A percentile compares a stretch with the other conserved stretches of the same genome.
phyloP scores from a whole-genome alignment of 495 filamentous ascomycete genomes.

The Staphylotrichum longicolle region DNA sequence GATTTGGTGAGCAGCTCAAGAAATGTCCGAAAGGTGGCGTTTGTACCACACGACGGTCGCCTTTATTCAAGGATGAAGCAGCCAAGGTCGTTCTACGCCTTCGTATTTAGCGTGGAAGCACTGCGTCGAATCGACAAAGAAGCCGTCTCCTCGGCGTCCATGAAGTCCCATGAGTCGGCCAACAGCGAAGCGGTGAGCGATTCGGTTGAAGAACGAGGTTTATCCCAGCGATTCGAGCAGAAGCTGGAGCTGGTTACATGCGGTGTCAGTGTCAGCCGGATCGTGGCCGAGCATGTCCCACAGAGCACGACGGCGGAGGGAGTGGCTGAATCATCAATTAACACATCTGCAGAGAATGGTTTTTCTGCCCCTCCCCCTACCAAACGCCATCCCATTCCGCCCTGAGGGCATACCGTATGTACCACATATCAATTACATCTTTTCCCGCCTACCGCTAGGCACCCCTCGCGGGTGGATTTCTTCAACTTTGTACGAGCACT shows the following conservation, averaged over 20 bases:
- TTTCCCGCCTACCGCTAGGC: constrained; percentile 10
- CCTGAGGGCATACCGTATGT: constrained; percentile 23
- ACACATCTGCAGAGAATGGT: constrained; percentile 11
- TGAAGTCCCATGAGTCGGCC: not conserved
- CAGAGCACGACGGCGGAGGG: not conserved
- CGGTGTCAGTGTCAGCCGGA: constrained; percentile 7
- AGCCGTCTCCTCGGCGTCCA: not conserved
- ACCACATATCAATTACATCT: constrained; percentile 30
- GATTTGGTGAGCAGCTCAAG: not conserved
- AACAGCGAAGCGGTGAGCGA: not conserved
- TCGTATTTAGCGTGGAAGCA: constrained; percentile 12
- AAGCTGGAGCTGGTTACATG: no score
- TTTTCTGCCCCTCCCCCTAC: constrained; percentile 7
- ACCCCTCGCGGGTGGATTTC: constrained; percentile 8
- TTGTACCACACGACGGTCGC: constrained; percentile 1
- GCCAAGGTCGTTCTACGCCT: constrained; percentile 4
- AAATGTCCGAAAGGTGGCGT: constrained; percentile 5
- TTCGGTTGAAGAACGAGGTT: not conserved
- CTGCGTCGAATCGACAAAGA: not conserved
- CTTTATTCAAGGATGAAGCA: not conserved
- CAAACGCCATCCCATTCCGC: constrained; percentile 27
- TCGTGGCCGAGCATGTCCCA: not conserved
- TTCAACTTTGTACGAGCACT: not conserved
- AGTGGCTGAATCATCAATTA: constrained; percentile 15
- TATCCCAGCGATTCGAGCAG: no score